These are phyloP conservation scores for Mayamaea pseudoterrestris DNA, from an alignment of 108 stramenopile genomes.

Conservation along the genomic window DNA sequence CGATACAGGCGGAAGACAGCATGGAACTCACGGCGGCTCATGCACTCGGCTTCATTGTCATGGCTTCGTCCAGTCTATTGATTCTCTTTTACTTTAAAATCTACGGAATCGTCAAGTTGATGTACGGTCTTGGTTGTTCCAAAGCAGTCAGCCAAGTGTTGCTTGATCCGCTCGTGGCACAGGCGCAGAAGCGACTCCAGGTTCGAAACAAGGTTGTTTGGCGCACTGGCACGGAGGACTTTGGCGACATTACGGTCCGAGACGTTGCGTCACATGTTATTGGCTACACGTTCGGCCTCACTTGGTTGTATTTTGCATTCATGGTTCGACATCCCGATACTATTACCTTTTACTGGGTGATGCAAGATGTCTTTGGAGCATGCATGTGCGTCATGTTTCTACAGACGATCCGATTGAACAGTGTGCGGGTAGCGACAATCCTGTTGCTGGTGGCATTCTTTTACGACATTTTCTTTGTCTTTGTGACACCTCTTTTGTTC, in stretches of 20 bases:
- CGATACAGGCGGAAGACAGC: slow-evolving; percentile 24
- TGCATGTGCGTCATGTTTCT: slow-evolving; percentile 83
- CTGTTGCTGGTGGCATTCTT: slow-evolving; percentile 65
- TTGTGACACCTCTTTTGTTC: slow-evolving; percentile 69
- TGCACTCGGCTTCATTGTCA: slow-evolving; percentile 66
- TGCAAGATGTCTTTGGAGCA: slow-evolving; percentile 80
- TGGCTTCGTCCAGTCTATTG: slow-evolving; percentile 63
- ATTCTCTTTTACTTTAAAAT: slow-evolving; percentile 82
- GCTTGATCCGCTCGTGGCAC: slow-evolving; percentile 37
- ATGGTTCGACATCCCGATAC: slow-evolving; percentile 28
- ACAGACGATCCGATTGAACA: slow-evolving; percentile 61
- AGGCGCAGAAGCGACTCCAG: slow-evolving; percentile 17
- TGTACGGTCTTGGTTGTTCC: slow-evolving; percentile 49
- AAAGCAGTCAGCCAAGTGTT: slow-evolving; percentile 10
- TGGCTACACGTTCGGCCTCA: slow-evolving; percentile 27
- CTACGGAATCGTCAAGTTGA: slow-evolving; percentile 57
- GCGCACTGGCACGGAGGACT: slow-evolving; percentile 16
- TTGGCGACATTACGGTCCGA: slow-evolving; percentile 26
- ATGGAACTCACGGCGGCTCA: slow-evolving; percentile 70
- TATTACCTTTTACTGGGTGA: slow-evolving; percentile 68
- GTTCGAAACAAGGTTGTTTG: slow-evolving; percentile 2
- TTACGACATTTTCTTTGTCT: slow-evolving; percentile 93
- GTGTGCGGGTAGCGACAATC: slow-evolving; percentile 67
- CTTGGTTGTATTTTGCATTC: slow-evolving; percentile 47
- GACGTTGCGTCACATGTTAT: slow-evolving; percentile 27